A percentile compares a stretch with the other conserved stretches of the same genome.
Evolutionary conservation across 208 protist species (phyloP).

Genomic region (Wallacemonas sp.): DNA sequence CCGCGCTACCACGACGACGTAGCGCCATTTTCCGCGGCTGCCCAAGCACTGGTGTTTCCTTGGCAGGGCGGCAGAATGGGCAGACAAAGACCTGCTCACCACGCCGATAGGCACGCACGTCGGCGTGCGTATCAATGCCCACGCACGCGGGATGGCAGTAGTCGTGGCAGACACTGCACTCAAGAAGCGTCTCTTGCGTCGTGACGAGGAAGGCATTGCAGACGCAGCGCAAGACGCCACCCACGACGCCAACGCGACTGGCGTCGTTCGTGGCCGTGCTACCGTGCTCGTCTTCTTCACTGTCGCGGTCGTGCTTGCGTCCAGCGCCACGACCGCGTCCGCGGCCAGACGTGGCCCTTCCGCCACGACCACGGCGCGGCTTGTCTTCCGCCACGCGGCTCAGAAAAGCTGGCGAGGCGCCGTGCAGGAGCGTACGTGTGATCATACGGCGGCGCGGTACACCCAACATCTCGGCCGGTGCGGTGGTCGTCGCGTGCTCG

Average conservation of each 20-base stretch:
- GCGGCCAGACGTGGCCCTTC: neutral
- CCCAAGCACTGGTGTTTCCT: no score
- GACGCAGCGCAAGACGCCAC: constrained; percentile 67
- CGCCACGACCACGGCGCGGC: neutral
- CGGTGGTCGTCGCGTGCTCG: no score
- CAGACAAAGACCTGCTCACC: constrained; percentile 46
- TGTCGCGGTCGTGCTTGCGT: neutral
- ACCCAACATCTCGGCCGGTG: constrained; percentile 2
- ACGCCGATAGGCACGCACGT: constrained; percentile 32
- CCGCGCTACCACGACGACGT: no score
- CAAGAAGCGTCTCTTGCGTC: constrained; percentile 50
- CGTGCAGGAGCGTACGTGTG: constrained; percentile 59
- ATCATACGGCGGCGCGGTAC: constrained; percentile 50
- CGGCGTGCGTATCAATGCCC: constrained; percentile 49
- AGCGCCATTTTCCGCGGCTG: no score
- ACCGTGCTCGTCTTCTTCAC: neutral
- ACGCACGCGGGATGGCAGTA: constrained; percentile 79
- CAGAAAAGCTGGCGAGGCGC: constrained; percentile 17
- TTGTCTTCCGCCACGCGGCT: neutral
- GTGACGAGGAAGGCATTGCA: constrained; percentile 70
- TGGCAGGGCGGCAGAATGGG: constrained; percentile 38
- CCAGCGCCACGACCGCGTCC: no score
- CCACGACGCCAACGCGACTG: constrained; percentile 13
- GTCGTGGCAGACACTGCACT: constrained; percentile 67
- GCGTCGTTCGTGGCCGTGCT: neutral